Conservation (phyloP, 441 rosid genomes). For the Mallotus repandus region DNA sequence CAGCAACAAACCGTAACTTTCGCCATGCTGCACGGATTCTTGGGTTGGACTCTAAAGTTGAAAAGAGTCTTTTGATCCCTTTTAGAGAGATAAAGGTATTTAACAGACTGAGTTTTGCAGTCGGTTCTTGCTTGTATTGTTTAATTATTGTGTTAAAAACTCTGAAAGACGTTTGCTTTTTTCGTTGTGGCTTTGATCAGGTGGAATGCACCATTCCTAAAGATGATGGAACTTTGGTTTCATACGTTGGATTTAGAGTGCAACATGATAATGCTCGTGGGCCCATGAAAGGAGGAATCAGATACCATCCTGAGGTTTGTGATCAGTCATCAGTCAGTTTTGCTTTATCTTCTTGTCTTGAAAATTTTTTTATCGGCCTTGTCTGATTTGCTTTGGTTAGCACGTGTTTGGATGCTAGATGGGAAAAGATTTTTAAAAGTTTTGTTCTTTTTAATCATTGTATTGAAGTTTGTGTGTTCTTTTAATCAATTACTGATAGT, state of each 20-base stretch:
- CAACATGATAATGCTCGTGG: constrained; percentile 88
- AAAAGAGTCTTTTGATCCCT: constrained; percentile 84
- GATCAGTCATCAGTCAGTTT: background rate
- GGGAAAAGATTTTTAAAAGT: background rate
- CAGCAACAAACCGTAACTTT: constrained; percentile 91
- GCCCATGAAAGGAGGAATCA: constrained; percentile 89
- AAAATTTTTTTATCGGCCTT: background rate
- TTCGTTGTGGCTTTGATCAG: constrained; percentile 32
- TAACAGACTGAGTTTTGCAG: background rate
- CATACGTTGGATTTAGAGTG: constrained; percentile 77
- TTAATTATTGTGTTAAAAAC: background rate
- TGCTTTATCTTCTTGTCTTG: constrained; percentile 2
- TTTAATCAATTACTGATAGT: background rate
- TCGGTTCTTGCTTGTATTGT: background rate
- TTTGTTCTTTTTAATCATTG: background rate
- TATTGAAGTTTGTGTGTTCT: too few species aligned
- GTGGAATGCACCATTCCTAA: constrained; percentile 85
- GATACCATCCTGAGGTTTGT: constrained; percentile 81
- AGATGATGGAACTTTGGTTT: constrained; percentile 72
- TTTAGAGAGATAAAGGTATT: constrained; percentile 91
- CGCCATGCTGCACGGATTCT: constrained; percentile 81
- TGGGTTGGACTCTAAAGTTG: constrained; percentile 86
- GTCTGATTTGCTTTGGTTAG: background rate
- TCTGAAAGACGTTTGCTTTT: background rate
- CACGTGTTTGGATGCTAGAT: background rate